Evolutionary conservation across 2,329 filamentous ascomycete species (phyloP), one percentile per base, ranked within the genome.

Genomic region (Sporothrix pseudoabietina): DNA sequence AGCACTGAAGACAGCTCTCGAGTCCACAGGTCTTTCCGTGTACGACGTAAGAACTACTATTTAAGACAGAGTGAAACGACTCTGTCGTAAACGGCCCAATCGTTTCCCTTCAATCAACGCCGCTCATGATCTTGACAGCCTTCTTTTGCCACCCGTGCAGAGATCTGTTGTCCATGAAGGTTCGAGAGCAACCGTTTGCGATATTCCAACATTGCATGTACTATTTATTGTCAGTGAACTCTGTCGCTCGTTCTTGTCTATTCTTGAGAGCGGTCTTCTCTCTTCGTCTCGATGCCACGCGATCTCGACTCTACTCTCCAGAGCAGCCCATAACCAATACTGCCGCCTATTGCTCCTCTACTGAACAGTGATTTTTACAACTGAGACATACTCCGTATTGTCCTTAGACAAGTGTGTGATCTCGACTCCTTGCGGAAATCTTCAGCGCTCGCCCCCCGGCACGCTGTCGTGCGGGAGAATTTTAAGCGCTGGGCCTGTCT

Each of bases 71-170:
- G 22, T 49, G 71, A 47, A 49, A 26, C 10, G 26, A 32, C 10
- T 14, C 14, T 16, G 10, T 74, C 73, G 73, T 74, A 74, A 72
- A 73, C 16, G 3, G 41, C 12, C 73, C 73, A 73, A 74, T 74
- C 49, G 59, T 44, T 35, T 16, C 30, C 26, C 39, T 69, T 47
- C 30, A 26, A 30, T 55, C 19, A 30, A 35, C 44, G 30, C 65
- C 47, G 44, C 26, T 5, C 44, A 22, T 49, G 39, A 66, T 49
- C 14, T 19, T 9, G 65, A 68, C 26, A 49, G 59, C 26, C 44
- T 6, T 35, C 22, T 52, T 47, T 68, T 68, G 65, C 44, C 39
- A 66, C 61, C n/a, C 9, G n/a, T 26, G 19, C 26, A n/a, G 16
- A 19, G 59, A 63, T 26, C 52, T 54, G 8, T 22, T 9, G 19